Evolutionary conservation across 345 rosid species (phyloP).

Genomic region (Sonneratia alba): DNA sequence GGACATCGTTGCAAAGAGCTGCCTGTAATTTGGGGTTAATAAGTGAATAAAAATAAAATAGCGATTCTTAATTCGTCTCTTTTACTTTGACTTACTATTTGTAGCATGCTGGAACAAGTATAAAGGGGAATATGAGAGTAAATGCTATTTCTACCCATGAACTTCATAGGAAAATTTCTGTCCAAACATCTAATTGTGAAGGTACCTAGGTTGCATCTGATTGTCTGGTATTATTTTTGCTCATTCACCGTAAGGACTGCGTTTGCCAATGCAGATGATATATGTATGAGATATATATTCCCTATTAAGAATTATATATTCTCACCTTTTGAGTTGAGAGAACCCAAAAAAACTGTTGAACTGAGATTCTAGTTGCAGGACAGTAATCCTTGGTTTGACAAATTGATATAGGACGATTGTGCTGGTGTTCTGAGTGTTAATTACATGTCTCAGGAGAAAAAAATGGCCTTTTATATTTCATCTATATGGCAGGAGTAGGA

Average conservation of each 20-base stretch:
- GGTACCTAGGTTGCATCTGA: not conserved
- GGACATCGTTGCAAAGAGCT: not conserved
- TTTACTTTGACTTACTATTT: not conserved
- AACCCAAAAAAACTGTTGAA: not conserved
- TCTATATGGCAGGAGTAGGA: slow-evolving; percentile 44
- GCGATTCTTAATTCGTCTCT: not conserved
- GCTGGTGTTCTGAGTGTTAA: not conserved
- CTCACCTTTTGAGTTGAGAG: not conserved
- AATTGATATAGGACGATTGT: too few species aligned
- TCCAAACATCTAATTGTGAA: not conserved
- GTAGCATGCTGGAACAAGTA: too few species aligned
- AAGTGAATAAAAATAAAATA: not conserved
- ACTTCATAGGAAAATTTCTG: not conserved
- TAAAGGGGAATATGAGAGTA: not conserved
- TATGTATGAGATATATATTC: not conserved
- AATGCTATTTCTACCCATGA: not conserved
- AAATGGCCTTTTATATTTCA: not conserved
- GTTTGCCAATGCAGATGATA: not conserved
- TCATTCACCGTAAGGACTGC: not conserved
- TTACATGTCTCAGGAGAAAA: not conserved
- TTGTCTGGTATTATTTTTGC: not conserved
- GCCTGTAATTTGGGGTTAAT: not conserved
- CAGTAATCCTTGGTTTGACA: not conserved
- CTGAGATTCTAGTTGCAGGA: not conserved
- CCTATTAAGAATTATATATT: not conserved